These are phyloP conservation scores for Adansonia rubrostipa DNA, from an alignment of 441 rosid genomes.

Conservation along the genomic window DNA sequence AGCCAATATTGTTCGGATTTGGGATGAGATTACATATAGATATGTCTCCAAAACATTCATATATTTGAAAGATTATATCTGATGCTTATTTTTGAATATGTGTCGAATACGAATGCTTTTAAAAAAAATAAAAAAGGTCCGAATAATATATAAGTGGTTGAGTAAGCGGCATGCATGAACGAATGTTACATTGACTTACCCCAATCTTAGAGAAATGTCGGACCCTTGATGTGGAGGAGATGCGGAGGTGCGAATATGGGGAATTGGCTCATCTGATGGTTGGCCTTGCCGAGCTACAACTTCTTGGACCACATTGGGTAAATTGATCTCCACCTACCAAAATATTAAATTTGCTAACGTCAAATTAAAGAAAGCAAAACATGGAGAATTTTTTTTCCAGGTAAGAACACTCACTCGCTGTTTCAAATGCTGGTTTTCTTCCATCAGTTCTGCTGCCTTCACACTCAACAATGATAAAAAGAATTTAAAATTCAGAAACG, in stretches of 20 bases:
- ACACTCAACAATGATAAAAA: constrained; percentile 14
- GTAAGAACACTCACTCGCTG: constrained; percentile 25
- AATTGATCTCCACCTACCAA: constrained; percentile 29
- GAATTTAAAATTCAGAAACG: neutral
- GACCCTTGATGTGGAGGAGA: constrained; percentile 4
- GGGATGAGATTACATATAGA: neutral
- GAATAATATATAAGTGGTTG: neutral
- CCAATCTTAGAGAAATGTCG: constrained; percentile 42
- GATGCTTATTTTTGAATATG: too few species aligned
- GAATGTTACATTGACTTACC: constrained; percentile 32
- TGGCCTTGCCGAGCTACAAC: constrained; percentile 26
- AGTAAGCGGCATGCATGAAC: neutral
- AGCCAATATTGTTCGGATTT: neutral
- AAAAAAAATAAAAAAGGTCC: neutral
- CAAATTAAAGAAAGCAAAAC: neutral
- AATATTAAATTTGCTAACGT: neutral
- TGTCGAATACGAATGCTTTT: too few species aligned
- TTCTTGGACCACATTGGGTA: neutral
- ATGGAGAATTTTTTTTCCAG: neutral
- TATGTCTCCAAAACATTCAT: neutral
- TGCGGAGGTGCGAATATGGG: too few species aligned
- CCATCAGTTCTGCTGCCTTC: constrained; percentile 36
- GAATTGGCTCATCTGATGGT: constrained; percentile 23
- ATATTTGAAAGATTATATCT: too few species aligned
- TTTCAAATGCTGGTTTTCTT: constrained; percentile 39